Percentiles rank a stretch among this genome's conserved stretches.
phyloP scores from a whole-genome alignment of 495 filamentous ascomycete genomes.

The Penicillium alfredii region DNA sequence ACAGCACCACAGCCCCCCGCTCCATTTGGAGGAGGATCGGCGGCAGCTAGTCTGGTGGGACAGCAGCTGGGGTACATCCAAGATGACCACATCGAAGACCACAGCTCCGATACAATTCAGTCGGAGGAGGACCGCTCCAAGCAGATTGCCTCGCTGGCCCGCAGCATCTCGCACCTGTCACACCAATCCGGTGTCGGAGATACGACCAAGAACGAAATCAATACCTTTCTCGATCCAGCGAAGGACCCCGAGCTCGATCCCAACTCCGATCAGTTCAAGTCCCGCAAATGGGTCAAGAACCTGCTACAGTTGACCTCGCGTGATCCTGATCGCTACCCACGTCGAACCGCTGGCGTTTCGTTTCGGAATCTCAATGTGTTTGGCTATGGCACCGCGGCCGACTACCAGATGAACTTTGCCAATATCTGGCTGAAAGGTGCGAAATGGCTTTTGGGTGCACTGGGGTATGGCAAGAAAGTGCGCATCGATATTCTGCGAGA shows the following conservation, averaged over 20 bases:
- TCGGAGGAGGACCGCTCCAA: conserved; percentile 21
- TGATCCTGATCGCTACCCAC: conserved; percentile 40
- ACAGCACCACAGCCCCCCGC: conserved; percentile 14
- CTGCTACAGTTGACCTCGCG: conserved; percentile 31
- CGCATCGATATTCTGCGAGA: conserved; percentile 70
- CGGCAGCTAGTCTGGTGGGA: conserved; percentile 8
- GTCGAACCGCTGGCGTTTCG: conserved; percentile 38
- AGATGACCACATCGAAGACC: conserved; percentile 2
- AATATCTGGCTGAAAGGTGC: conserved; percentile 56
- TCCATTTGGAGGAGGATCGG: conserved; percentile 15
- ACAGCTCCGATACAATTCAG: conserved; percentile 12
- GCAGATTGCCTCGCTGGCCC: conserved; percentile 36
- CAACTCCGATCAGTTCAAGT: conserved; percentile 35
- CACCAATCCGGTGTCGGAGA: conserved; percentile 18
- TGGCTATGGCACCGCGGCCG: conserved; percentile 65
- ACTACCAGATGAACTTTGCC: conserved; percentile 68
- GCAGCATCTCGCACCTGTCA: conserved; percentile 37
- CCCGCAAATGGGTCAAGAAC: conserved; percentile 45
- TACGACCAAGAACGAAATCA: conserved; percentile 24
- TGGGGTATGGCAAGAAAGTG: conserved; percentile 47
- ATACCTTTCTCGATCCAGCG: conserved; percentile 40
- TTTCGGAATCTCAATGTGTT: conserved; percentile 63
- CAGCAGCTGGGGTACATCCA: conserved; percentile 4
- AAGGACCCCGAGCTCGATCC: conserved; percentile 40
- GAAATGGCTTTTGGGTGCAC: conserved; percentile 38